Evolutionary conservation across 2,329 filamentous ascomycete species (phyloP), one percentile per base, ranked within the genome.

Genomic region (Alternaria triticimaculans): DNA sequence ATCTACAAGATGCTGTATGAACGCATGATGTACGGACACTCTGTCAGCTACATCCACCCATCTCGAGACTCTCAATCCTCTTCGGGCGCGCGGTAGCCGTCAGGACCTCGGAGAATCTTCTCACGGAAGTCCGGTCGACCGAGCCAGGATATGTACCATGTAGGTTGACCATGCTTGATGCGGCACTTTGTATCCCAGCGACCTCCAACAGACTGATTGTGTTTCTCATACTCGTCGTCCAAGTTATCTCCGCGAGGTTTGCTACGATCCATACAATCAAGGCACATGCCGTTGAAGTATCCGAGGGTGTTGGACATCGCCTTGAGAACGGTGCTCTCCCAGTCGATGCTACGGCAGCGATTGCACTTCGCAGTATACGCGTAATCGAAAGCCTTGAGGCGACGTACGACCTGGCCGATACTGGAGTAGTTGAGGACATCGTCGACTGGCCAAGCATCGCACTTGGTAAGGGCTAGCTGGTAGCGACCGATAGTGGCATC

Each of bases 231-330:
- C 20, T 74, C 71, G 1, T 54, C 49, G 30, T 76, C 64, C 2
- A 50, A n/a, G 33, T 50, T 43, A 11, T 60, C 50, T 15, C 55
- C 62, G 61, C 53, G 64, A 9, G 62, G 58, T 33, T 61, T 63
- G 26, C 63, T 68, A 4, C 49, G 41, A 26, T 72, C 58, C 72
- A 76, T 77, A 61, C 77, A 78, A 26, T 78, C 75, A 5, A 79
- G 55, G 37, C 77, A 80, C 23, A 79, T 44, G 5, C 77, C 77
- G 14, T 78, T 63, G 53, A 79, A 79, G 55, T 54, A 62, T 46
- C 43, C 71, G 48, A 8, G 50, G 20, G 60, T 63, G 6, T 58
- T 58, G 18, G 54, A 41, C 41, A 45, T 12, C 2, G 63, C 63
- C 11, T 60, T 55, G 4, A 62, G 26, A 1, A 62, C 60, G 15